These are phyloP conservation scores for Allomyces macrogynus DNA, from an alignment of 192 early-diverging fungal genomes.

Conservation along the genomic window DNA sequence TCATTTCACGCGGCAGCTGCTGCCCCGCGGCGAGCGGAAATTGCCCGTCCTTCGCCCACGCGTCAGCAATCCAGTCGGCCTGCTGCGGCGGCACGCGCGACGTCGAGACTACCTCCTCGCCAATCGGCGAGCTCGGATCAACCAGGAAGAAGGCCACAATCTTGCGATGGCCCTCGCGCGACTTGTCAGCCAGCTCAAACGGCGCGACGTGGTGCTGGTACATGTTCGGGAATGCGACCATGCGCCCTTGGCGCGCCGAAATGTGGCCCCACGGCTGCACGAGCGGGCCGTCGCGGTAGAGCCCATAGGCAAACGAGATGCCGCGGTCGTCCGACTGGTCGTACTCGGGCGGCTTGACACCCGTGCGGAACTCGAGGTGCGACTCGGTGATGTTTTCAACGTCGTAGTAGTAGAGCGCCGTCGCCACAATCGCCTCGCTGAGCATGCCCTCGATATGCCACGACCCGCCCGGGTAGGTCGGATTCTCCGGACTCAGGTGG, in stretches of 20 bases:
- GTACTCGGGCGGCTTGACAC: slow-evolving; percentile 7
- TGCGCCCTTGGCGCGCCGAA: slow-evolving; percentile 29
- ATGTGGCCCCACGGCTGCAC: slow-evolving; percentile 24
- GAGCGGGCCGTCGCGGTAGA: slow-evolving; percentile 10
- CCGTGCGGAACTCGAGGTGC: slow-evolving; percentile 29
- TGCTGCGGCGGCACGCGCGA: slow-evolving; percentile 45
- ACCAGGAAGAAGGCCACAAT: slow-evolving; percentile 52
- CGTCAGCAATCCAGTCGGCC: slow-evolving; percentile 15
- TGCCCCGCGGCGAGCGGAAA: no score
- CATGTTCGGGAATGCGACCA: slow-evolving; percentile 48
- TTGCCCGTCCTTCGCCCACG: background rate
- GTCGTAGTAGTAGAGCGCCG: slow-evolving; percentile 53
- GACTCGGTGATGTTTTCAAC: slow-evolving; percentile 45
- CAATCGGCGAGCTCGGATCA: slow-evolving; percentile 21
- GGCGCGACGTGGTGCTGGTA: slow-evolving; percentile 45
- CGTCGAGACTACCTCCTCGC: slow-evolving; percentile 26
- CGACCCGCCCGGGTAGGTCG: slow-evolving; percentile 21
- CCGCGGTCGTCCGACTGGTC: slow-evolving; percentile 10
- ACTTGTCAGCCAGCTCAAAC: slow-evolving; percentile 34
- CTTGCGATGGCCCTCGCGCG: slow-evolving; percentile 40
- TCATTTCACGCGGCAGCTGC: no score
- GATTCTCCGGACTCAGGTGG: slow-evolving; percentile 39
- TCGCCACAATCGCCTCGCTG: slow-evolving; percentile 49
- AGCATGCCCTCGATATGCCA: slow-evolving; percentile 60
- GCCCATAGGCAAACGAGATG: slow-evolving; percentile 15